Percentiles rank a stretch among this genome's conserved stretches.
Conservation (phyloP, 2,329 filamentous ascomycete species). For the Beauveria scarabaeidicola region DNA sequence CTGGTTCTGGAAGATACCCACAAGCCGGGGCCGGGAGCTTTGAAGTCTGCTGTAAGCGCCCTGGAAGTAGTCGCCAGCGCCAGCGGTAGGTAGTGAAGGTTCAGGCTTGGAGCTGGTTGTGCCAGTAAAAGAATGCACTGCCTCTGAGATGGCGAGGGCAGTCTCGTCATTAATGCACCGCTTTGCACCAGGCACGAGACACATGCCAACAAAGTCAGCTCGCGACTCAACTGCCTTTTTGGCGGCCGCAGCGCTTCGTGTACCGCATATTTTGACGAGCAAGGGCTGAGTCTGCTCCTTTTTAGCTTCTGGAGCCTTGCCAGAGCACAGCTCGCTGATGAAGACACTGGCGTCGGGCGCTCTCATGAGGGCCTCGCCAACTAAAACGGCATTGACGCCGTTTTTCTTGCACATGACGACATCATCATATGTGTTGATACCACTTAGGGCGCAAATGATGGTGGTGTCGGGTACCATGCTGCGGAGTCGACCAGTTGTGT, state of each 20-base stretch:
- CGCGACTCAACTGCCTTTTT: slow-evolving; percentile 73
- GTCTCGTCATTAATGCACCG: slow-evolving; percentile 72
- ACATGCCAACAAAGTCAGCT: slow-evolving; percentile 89
- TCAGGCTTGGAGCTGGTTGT: slow-evolving; percentile 27
- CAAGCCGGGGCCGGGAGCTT: slow-evolving; percentile 61
- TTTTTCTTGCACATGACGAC: slow-evolving; percentile 81
- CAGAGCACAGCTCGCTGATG: slow-evolving; percentile 73
- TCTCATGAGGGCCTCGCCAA: slow-evolving; percentile 93
- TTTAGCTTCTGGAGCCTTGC: slow-evolving; percentile 29
- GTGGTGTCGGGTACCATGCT: slow-evolving; percentile 78
- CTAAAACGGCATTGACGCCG: slow-evolving; percentile 85
- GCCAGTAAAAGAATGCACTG: slow-evolving; percentile 61
- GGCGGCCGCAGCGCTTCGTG: slow-evolving; percentile 72
- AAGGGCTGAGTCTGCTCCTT: slow-evolving; percentile 36
- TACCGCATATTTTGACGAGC: slow-evolving; percentile 93
- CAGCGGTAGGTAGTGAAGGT: slow-evolving; percentile 19
- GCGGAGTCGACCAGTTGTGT: slow-evolving; percentile 82
- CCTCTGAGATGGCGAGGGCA: slow-evolving; percentile 70
- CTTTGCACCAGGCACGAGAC: slow-evolving; percentile 72
- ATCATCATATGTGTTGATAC: slow-evolving; percentile 82
- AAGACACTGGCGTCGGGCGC: slow-evolving; percentile 75
- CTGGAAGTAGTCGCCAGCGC: slow-evolving; percentile 64
- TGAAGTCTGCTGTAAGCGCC: slow-evolving; percentile 39
- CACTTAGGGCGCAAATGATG: slow-evolving; percentile 87
- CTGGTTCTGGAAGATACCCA: slow-evolving; percentile 92